Evolutionary conservation across 192 early-diverging fungal species (phyloP).

Genomic region (Umbelopsis vinacea): DNA sequence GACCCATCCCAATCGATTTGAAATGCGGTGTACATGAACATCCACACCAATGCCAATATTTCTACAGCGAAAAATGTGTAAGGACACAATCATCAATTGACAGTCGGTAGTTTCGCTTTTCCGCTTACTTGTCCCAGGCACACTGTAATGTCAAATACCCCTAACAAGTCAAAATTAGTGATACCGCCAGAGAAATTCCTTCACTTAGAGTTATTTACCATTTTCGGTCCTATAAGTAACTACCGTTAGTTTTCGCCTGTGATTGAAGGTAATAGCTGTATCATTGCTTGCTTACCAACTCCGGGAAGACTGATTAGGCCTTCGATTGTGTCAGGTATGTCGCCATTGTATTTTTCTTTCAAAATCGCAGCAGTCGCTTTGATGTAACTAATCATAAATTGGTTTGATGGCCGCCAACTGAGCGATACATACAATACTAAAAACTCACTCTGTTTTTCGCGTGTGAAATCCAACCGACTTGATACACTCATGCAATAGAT

Average conservation of each 20-base stretch:
- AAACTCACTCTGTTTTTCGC: conserved; percentile 68
- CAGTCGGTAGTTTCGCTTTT: too few relatives aligned
- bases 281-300: conserved; percentile 53
- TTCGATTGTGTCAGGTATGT: conserved; percentile 84
- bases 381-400: conserved; percentile 59
- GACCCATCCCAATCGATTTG: conserved; percentile 89
- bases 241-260: neutral
- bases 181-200: neutral
- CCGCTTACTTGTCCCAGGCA: conserved; percentile 78
- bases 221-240: conserved; percentile 76
- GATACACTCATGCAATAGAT: conserved; percentile 74
- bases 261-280: too few relatives aligned
- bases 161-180: conserved; percentile 28
- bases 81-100: neutral
- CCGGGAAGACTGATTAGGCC: conserved; percentile 82
- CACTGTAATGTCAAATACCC: conserved; percentile 81
- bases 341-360: conserved; percentile 69
- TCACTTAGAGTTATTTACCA: conserved; percentile 52
- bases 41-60: conserved; percentile 94
- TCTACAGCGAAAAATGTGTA: conserved; percentile 23
- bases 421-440: neutral
- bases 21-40: conserved; percentile 92
- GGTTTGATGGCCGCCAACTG: neutral
- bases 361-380: conserved; percentile 79
- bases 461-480: conserved; percentile 89